Evolutionary conservation across 1,284 basidiomycete genomes (phyloP), one percentile per base, ranked within the genome.

Genomic region (Hypsizygus ulmarius): DNA sequence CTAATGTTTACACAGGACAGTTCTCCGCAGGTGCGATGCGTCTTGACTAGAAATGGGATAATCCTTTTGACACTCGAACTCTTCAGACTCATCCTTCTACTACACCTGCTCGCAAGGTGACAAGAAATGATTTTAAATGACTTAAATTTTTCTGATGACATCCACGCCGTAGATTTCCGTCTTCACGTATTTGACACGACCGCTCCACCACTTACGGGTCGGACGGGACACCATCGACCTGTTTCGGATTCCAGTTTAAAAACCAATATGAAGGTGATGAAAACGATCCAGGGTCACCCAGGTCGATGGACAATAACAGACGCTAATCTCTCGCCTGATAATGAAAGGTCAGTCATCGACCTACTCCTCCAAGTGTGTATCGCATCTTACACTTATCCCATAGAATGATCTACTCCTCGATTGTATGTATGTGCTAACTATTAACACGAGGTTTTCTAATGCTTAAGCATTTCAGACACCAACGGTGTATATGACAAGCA

Each of bases 281-380:
- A 94, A 65, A 82, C 81, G 0, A 88, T 96, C 42, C 77, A 83
- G 60, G 94, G 91, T 1, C 70, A 78, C 43, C 73, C 80, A 28
- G 88, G 88, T 6, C 73, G 80, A 28, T 97, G 94, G 94, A 96
- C 94, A 0, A 88, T 97, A 47, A 96, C 94, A 2, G 96, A 99
- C 67, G 93, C 93, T 10, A 93, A 97, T 65, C 73, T 97, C 8
- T 93, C 90, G 51, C 89, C 89, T 3, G 87, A 95, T 63, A 98
- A 97, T 52, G 83, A 94, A 67, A 86, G 89, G 92, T 84, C 59
- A 52, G 63, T 49, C 18, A 34, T 43, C 30, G 28, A 19, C 25
- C 25, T 15, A n/a, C 11, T 29, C 6, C 21, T 39, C 16, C 8
- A 32, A 34, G 7, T 36, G 9, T 27, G 14, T n/a, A n/a, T 37